Evolutionary conservation across 73 alveolate genomes (phyloP), one percentile per base, ranked within the genome.

Genomic region (Uronychia binucleata): DNA sequence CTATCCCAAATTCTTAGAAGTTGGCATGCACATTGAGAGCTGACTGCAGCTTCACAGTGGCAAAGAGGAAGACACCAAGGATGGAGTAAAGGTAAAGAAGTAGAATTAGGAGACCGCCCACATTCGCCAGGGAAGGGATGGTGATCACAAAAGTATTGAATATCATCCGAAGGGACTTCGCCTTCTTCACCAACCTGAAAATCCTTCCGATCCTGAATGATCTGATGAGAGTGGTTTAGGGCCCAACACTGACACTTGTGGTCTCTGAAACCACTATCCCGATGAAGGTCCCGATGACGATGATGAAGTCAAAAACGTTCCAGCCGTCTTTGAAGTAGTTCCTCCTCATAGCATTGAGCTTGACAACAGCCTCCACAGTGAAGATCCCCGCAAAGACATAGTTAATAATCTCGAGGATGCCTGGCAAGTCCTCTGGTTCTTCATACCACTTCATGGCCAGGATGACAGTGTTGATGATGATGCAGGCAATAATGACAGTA

Each of bases 271-370:
- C 57, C 0, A 91, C 79, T n/a, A 96, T 74, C 25, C 90, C 92
- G 28, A 86, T 87, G 34, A 92, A 80, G 28, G 96, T 84, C 28
- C 92, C 93, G 30, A 96, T 59, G 30, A 96, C 98, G 31, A 96
- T 94, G 78, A 93, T 74, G 90, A 97, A 97, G 86, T 97, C 99
- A 91, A 96, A 97, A 79, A 90, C 80, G 83, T 97, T 96, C 98
- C 99, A 97, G 5, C 93, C 92, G 75, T 86, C 84, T 83, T 92
- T 86, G 82, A 94, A 95, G 87, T 97, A 97, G 14, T 94, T 97
- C 5, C 78, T 76, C 25, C 98, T 97, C 79, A 88, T 90, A 14
- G 98, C 99, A n/a, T 90, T 81, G 0, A 96, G 46, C 84, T 96
- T 96, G 0, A 97, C 32, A 30, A 94, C 86, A 26, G 96, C 95